These are phyloP conservation scores for Sporothrix variecibatus DNA, from an alignment of 2,329 filamentous ascomycete genomes.

Conservation along the genomic window DNA sequence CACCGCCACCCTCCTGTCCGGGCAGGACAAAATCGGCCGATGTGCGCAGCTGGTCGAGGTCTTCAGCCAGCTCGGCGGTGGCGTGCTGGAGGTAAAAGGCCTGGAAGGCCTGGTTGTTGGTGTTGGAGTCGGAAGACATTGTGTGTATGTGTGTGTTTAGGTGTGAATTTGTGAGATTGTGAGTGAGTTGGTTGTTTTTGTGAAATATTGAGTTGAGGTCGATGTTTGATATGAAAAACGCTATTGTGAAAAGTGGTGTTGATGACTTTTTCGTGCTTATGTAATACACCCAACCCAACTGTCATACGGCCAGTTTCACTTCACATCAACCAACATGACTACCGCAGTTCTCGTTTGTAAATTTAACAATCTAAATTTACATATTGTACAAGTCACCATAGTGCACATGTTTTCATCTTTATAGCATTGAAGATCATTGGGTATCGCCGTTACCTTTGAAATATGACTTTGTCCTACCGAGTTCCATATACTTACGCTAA, in stretches of 20 bases:
- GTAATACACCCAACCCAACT: neutral
- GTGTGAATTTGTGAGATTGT: neutral
- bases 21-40: slow-evolving; percentile 68
- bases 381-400: neutral
- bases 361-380: neutral
- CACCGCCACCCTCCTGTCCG: slow-evolving; percentile 60
- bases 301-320: neutral
- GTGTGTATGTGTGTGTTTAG: neutral
- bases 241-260: neutral
- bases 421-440: neutral
- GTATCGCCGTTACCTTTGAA: neutral
- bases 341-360: neutral
- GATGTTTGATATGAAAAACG: neutral
- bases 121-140: neutral
- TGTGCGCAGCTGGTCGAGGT: slow-evolving; percentile 68
- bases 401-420: no score
- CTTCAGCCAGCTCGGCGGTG: slow-evolving; percentile 71
- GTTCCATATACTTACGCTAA: neutral
- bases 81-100: slow-evolving; percentile 69
- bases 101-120: slow-evolving; percentile 32
- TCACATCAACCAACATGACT: neutral
- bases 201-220: neutral
- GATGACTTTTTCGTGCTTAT: neutral
- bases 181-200: neutral
- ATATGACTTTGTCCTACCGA: neutral